Evolutionary conservation across 352 stramenopile species (phyloP).

Genomic region (Pythium dissimile): DNA sequence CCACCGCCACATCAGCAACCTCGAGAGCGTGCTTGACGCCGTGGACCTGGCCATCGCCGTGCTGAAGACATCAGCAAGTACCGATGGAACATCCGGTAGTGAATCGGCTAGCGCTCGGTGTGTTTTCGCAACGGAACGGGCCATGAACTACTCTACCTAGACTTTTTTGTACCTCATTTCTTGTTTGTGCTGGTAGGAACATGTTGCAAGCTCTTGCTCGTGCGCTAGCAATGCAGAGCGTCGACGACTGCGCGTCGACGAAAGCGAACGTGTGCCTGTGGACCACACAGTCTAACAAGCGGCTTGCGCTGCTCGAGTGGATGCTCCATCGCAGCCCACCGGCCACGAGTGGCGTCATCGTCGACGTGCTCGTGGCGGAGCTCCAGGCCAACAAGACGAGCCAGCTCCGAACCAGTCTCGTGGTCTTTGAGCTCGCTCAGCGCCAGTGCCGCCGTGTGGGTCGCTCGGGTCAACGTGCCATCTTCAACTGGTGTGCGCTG

Average conservation of each 20-base stretch:
- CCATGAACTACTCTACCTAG: too few species aligned
- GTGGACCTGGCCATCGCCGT: slow-evolving; percentile 9
- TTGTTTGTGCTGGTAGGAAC: slow-evolving; percentile 32
- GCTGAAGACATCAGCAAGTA: neutral
- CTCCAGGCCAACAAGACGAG: slow-evolving; percentile 36
- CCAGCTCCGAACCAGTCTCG: slow-evolving; percentile 51
- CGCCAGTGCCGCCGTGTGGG: slow-evolving; percentile 7
- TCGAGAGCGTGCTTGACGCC: slow-evolving; percentile 28
- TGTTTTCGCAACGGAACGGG: neutral
- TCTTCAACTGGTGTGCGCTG: neutral
- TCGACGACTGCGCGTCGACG: slow-evolving; percentile 36
- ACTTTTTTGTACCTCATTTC: too few species aligned
- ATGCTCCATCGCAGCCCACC: slow-evolving; percentile 21
- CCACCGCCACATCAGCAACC: slow-evolving; percentile 57
- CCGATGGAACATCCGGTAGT: neutral
- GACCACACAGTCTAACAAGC: slow-evolving; percentile 40
- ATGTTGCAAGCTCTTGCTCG: slow-evolving; percentile 39
- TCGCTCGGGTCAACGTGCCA: neutral
- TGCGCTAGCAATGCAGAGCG: slow-evolving; percentile 39
- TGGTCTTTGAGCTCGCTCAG: slow-evolving; percentile 61
- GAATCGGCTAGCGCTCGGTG: neutral
- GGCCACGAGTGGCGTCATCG: slow-evolving; percentile 22
- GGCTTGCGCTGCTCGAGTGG: slow-evolving; percentile 52
- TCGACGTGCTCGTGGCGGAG: slow-evolving; percentile 23
- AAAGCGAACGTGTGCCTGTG: slow-evolving; percentile 60